Percentiles rank a stretch among this genome's conserved stretches.
These are phyloP conservation scores for Aspergillus tubingensis DNA, from an alignment of 2,329 filamentous ascomycete species.

Conservation along the genomic window DNA sequence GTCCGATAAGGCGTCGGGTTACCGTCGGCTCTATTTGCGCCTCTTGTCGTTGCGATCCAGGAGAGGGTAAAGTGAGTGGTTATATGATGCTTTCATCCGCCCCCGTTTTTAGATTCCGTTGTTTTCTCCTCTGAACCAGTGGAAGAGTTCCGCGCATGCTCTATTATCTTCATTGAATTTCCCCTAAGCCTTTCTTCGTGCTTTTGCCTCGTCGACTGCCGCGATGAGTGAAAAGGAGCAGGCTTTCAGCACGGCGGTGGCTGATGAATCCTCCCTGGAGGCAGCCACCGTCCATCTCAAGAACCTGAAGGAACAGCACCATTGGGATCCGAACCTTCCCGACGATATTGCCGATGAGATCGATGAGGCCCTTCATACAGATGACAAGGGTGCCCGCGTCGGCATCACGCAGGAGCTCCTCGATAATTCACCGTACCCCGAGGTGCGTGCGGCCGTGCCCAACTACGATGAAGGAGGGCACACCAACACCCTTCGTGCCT, in stretches of 20 bases:
- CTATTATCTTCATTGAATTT: neutral
- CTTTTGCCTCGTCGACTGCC: neutral
- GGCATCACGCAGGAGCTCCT: constrained; percentile 62
- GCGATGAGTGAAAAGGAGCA: constrained; percentile 11
- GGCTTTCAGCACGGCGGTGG: neutral
- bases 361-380: constrained; percentile 57
- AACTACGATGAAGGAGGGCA: constrained; percentile 67
- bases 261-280: constrained; percentile 15
- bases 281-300: constrained; percentile 46
- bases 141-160: neutral
- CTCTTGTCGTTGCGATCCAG: neutral
- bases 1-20: constrained; percentile 11
- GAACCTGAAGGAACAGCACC: constrained; percentile 62
- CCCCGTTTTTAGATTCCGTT: neutral
- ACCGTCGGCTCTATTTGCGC: constrained; percentile 9
- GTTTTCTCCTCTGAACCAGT: neutral
- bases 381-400: constrained; percentile 58
- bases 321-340: constrained; percentile 67
- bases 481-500: constrained; percentile 66
- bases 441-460: constrained; percentile 66
- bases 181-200: neutral
- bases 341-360: constrained; percentile 63
- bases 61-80: neutral
- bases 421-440: constrained; percentile 68
- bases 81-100: constrained; percentile 1